These are phyloP conservation scores for Tylopilus vinaceipallidus DNA, from an alignment of 768 basidiomycete genomes.

Conservation along the genomic window DNA sequence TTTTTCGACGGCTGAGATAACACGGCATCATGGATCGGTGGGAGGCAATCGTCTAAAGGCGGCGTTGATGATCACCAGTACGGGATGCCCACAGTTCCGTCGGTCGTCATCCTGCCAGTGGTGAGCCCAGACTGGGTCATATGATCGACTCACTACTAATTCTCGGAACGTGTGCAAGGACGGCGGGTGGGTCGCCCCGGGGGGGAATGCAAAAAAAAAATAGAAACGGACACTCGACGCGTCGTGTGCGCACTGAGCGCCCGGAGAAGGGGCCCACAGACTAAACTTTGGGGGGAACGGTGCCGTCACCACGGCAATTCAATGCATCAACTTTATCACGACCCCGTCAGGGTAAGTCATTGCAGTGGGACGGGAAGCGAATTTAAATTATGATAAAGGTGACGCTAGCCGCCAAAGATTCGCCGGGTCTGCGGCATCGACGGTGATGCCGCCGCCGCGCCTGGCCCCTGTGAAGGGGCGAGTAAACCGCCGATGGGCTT, in stretches of 20 bases:
- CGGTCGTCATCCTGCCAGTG: background rate
- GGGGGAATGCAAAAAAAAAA: background rate
- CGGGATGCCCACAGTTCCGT: background rate
- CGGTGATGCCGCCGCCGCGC: too few species aligned
- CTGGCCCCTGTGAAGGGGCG: too few species aligned
- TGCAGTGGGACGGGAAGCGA: background rate
- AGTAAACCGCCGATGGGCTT: too few species aligned
- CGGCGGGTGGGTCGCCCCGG: too few species aligned
- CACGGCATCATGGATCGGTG: background rate
- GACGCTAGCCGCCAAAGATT: too few species aligned
- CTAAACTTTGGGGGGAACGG: background rate
- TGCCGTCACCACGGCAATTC: background rate
- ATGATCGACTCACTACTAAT: too few species aligned
- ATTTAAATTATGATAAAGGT: background rate
- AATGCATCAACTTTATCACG: too few species aligned
- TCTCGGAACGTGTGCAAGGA: background rate
- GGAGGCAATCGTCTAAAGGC: background rate
- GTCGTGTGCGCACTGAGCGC: background rate
- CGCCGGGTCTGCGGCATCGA: too few species aligned
- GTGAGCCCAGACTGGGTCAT: too few species aligned
- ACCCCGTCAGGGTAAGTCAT: background rate
- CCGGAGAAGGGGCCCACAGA: too few species aligned
- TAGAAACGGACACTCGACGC: background rate
- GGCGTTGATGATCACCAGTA: background rate
- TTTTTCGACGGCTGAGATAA: background rate